Evolutionary conservation across 257 asterid species (phyloP), one percentile per base, ranked within the genome.

Genomic region (Cinchona pubescens): DNA sequence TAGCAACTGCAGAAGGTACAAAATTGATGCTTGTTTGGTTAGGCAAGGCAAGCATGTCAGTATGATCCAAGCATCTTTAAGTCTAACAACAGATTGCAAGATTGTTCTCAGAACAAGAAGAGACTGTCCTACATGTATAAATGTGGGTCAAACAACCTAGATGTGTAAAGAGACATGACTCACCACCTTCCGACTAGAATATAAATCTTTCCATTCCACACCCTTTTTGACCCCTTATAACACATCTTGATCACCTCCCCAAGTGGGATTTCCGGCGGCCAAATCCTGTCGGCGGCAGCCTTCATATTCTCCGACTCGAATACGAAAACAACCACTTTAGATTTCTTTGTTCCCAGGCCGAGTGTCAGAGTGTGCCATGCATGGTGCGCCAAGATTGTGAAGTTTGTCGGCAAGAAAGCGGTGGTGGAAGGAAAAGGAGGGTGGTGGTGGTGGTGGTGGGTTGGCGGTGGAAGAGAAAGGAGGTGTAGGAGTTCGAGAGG

Each of bases 21-120:
- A 78, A 82, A 81, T 81, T 79, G 72, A 92, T 89, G 69, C 93
- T 91, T 79, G 85, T 92, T 87, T 95, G 98, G 55, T 88, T 84
- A 3, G 98, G 99, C 96, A 93, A 48, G n/a, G 99, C 99, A 71
- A 95, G 88, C 98, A 95, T 91, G 46, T 96, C 96, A 77, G 99
- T 95, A 75, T 95, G 99, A 81, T 95, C 98, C 38, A 95, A 86
- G 84, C 92, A 88, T 95, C 99, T 34, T 90, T 92, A 30, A 95
- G 88, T 73, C 83, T 94, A 81, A 85, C 96, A 68, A 93, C 98
- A 11, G 96, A 64, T 78, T 90, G 89, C 76, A 95, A 35, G 30
- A 95, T 85, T 32, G 74, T 67, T 75, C 83, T 84, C 37, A 95
- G 89, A 90, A 92, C 99, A 45, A n/a, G n/a, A n/a, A n/a, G n/a